Base-by-base conservation (phyloP, 2,329 filamentous ascomycete species). In the Acephala macrosclerotiorum region DNA sequence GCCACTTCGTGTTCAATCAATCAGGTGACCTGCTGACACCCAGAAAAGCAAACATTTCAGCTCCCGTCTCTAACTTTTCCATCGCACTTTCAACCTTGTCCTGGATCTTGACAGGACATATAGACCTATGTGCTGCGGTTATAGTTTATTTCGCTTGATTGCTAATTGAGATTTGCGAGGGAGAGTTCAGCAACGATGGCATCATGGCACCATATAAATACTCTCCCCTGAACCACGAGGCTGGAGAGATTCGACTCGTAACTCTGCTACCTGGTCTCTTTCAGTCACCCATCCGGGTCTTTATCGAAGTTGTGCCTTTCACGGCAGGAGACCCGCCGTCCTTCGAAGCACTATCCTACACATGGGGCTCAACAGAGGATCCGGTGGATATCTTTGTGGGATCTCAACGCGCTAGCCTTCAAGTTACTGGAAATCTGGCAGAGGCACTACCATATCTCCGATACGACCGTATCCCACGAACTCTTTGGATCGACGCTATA, bases 361-460 rank as follows among this genome's bases (percentile, higher is more conserved):
- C 53, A 2, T 56, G 53, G 53, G 53, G 53, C 29, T 56, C 53
- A 35, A 20, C 14, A 18, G 53, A 56, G 53, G n/a, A 35, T n/a
- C 16, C 12, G 20, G 18, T 35, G 3, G 53, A 36, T 8, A 38
- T 56, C 16, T 56, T 35, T 18, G 53, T 36, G 2, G 53, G 29
- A 5, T 16, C 53, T 20, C 7, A 56, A 56, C 26, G 20, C 5
- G 53, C 18, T 7, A 56, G 14, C 5, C 11, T 56, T 6, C 3
- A 18, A 35, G 53, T 36, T 11, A 56, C 53, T 9, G 1, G 35
- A 18, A 56, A 56, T 18, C 20, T 56, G 12, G 29, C 26, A 3
- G 29, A 35, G 16, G 53, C 53, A 14, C 22, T 56, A 3, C 53
- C 53, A 4, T 56, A 56, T 20, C 26, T 56, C n/a, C 26, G 53